phyloP scores from a whole-genome alignment of 2,329 filamentous ascomycete genomes.

The Aspergillus sp. region DNA sequence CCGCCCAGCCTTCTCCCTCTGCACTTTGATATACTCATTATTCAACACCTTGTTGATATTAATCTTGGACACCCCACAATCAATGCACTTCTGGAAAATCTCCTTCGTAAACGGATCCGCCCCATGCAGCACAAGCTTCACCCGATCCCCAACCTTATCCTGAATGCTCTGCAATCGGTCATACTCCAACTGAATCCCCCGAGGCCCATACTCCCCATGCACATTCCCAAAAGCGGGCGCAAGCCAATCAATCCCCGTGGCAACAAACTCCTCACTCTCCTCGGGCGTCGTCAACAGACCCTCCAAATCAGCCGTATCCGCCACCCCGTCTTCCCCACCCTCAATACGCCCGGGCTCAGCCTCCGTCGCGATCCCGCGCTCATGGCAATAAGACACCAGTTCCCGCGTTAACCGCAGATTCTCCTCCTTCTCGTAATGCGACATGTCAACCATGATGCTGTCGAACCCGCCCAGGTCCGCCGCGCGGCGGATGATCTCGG shows the following conservation, averaged over 20 bases:
- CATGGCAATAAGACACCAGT: slow-evolving; percentile 63
- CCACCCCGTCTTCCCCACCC: slow-evolving; percentile 72
- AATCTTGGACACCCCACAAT: slow-evolving; percentile 55
- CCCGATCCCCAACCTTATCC: slow-evolving; percentile 48
- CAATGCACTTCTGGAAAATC: slow-evolving; percentile 56
- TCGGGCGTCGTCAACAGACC: slow-evolving; percentile 67
- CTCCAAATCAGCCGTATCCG: slow-evolving; percentile 63
- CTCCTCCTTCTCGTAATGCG: slow-evolving; percentile 68
- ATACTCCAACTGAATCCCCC: slow-evolving; percentile 64
- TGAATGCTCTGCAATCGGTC: slow-evolving; percentile 52
- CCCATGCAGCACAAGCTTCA: slow-evolving; percentile 58
- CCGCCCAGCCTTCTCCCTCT: slow-evolving; percentile 51
- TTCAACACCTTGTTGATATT: slow-evolving; percentile 63
- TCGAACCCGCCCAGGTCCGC: slow-evolving; percentile 66
- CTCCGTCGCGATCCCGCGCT: slow-evolving; percentile 65
- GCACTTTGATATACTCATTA: slow-evolving; percentile 49
- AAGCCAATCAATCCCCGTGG: slow-evolving; percentile 70
- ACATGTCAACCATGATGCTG: slow-evolving; percentile 77
- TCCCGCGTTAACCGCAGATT: slow-evolving; percentile 66
- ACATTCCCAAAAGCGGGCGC: slow-evolving; percentile 76
- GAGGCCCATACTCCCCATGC: slow-evolving; percentile 69
- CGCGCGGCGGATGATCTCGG: slow-evolving; percentile 60
- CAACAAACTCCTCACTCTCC: slow-evolving; percentile 69
- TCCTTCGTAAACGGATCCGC: slow-evolving; percentile 58
- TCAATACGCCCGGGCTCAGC: slow-evolving; percentile 72